Percentiles rank a stretch among this genome's conserved stretches.
Evolutionary conservation across 805 yeast genomes (phyloP).

Genomic region (Starmerella lactis-condensi): DNA sequence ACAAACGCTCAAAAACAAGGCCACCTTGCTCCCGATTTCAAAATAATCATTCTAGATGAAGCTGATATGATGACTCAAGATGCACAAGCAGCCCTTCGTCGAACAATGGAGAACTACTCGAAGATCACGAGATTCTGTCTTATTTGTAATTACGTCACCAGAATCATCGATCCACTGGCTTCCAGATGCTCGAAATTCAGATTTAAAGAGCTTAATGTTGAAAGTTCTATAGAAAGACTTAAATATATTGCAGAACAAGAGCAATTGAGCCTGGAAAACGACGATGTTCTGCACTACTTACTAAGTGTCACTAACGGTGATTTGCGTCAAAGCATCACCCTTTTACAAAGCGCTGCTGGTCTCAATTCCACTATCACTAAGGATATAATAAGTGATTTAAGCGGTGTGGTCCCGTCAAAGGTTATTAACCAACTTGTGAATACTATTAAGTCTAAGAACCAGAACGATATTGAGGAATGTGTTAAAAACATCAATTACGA

Average conservation of each 20-base stretch:
- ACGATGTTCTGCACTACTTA: conserved; percentile 42
- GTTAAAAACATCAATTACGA: conserved; percentile 39
- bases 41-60: conserved; percentile 79
- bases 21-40: conserved; percentile 94
- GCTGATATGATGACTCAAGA: conserved; percentile 94
- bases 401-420: conserved; percentile 49
- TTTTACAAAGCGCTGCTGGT: conserved; percentile 52
- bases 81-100: conserved; percentile 79
- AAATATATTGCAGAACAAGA: conserved; percentile 39
- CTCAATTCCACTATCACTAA: conserved; percentile 27
- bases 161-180: conserved; percentile 91
- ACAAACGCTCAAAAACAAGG: conserved; percentile 42
- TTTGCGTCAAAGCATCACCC: conserved; percentile 79
- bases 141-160: conserved; percentile 87
- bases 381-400: conserved; percentile 42
- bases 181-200: conserved; percentile 92
- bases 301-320: conserved; percentile 72
- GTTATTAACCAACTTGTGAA: conserved; percentile 28
- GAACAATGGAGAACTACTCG: conserved; percentile 53
- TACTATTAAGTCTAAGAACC: conserved; percentile 21
- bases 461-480: conserved; percentile 17
- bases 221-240: conserved; percentile 52
- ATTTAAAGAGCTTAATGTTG: conserved; percentile 57
- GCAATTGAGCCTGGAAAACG: conserved; percentile 25
- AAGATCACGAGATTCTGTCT: conserved; percentile 81